These are phyloP conservation scores for Schoenoplectus triqueter DNA, from an alignment of 202 grass and related monocot genomes.

Conservation along the genomic window DNA sequence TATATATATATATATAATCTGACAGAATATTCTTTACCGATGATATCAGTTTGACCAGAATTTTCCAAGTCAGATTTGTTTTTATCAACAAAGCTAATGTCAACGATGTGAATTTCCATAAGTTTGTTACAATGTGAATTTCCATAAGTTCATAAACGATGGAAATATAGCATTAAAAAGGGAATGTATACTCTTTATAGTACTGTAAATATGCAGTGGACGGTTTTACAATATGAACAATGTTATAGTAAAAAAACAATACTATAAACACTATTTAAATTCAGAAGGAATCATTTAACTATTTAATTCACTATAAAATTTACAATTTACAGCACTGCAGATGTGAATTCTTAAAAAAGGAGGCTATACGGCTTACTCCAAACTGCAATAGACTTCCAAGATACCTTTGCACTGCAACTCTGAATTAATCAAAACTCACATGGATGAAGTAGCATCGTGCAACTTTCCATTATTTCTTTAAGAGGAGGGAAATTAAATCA, in stretches of 20 bases:
- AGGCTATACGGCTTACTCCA: too few species aligned
- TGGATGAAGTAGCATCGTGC: neutral
- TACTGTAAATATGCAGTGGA: too few species aligned
- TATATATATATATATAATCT: too few species aligned
- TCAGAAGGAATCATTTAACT: too few species aligned
- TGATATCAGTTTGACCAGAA: neutral
- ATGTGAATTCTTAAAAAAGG: too few species aligned
- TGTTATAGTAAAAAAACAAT: too few species aligned
- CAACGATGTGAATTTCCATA: neutral
- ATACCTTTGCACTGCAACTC: neutral
- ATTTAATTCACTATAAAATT: too few species aligned
- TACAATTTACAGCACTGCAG: too few species aligned
- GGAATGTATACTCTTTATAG: too few species aligned
- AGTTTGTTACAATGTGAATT: too few species aligned
- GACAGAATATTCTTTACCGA: neutral
- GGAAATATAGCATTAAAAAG: neutral
- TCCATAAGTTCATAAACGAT: neutral
- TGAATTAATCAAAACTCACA: neutral
- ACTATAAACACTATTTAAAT: too few species aligned
- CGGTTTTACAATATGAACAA: too few species aligned
- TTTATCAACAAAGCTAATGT: neutral
- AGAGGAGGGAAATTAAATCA: neutral
- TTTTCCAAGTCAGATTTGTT: neutral
- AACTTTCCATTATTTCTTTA: neutral
- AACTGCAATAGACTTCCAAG: neutral